These are phyloP conservation scores for Phytophthora foliorum DNA, from an alignment of 352 stramenopile species.

Conservation along the genomic window DNA sequence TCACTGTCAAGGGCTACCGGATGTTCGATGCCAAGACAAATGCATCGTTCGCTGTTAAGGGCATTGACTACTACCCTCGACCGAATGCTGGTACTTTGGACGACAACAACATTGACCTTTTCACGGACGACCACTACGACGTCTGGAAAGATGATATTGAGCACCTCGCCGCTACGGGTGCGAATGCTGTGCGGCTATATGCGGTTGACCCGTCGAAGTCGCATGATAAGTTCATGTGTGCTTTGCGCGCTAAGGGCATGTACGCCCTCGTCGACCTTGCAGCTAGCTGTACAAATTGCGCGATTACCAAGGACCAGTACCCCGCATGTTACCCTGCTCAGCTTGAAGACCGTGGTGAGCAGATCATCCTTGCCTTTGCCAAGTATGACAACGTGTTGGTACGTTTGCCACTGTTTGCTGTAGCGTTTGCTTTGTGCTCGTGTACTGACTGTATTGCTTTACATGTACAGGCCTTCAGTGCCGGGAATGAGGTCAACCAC, in stretches of 20 bases:
- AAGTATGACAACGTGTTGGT: slow-evolving; percentile 88
- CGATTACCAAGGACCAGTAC: slow-evolving; percentile 59
- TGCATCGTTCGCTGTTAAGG: slow-evolving; percentile 69
- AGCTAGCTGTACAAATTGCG: slow-evolving; percentile 61
- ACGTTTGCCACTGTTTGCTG: not conserved
- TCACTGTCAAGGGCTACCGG: slow-evolving; percentile 69
- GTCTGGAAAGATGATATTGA: slow-evolving; percentile 80
- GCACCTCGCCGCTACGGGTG: slow-evolving; percentile 63
- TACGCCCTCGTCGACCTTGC: slow-evolving; percentile 79
- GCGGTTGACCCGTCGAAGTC: slow-evolving; percentile 84
- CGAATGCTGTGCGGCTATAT: slow-evolving; percentile 88
- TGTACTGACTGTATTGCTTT: not conserved
- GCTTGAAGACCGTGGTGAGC: slow-evolving; percentile 78
- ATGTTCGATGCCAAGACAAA: slow-evolving; percentile 83
- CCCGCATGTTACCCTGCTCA: slow-evolving; percentile 63
- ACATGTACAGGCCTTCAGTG: slow-evolving; percentile 58
- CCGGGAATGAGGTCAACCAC: slow-evolving; percentile 88
- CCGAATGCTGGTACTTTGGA: slow-evolving; percentile 77
- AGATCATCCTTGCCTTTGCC: slow-evolving; percentile 84
- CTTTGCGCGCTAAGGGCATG: slow-evolving; percentile 75
- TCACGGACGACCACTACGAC: slow-evolving; percentile 76
- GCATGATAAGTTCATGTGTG: slow-evolving; percentile 92
- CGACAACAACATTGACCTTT: slow-evolving; percentile 86
- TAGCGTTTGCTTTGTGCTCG: not conserved
- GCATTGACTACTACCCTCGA: slow-evolving; percentile 90